These are phyloP conservation scores for Tothia fuscella DNA, from an alignment of 2,329 filamentous ascomycete genomes.

Conservation along the genomic window DNA sequence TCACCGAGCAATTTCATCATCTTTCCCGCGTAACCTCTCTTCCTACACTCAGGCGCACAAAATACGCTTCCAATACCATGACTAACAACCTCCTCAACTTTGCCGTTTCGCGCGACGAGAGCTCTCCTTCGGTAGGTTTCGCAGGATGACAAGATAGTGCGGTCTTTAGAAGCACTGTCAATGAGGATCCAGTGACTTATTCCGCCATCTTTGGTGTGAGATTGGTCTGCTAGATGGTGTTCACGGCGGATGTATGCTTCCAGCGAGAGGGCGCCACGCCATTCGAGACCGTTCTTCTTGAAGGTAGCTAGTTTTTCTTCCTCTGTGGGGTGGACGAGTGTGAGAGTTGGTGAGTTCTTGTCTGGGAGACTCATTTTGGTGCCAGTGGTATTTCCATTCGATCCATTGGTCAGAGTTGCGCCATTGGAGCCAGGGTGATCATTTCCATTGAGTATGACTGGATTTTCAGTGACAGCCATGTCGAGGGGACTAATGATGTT, in stretches of 20 bases:
- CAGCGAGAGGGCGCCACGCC: slow-evolving; percentile 43
- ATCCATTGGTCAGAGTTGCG: too few species aligned
- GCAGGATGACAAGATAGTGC: slow-evolving; percentile 44
- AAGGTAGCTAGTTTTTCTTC: slow-evolving; percentile 41
- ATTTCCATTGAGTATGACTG: too few species aligned
- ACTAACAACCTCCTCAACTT: slow-evolving; percentile 44
- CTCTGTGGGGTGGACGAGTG: slow-evolving; percentile 42
- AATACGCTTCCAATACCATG: slow-evolving; percentile 74
- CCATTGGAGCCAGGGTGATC: too few species aligned
- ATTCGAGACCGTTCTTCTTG: slow-evolving; percentile 42
- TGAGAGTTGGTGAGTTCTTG: slow-evolving; percentile 35
- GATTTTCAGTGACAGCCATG: too few species aligned
- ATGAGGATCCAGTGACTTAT: slow-evolving; percentile 50
- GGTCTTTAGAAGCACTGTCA: slow-evolving; percentile 26
- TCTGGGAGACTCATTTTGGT: background rate
- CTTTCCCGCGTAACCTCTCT: slow-evolving; percentile 62
- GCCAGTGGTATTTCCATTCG: background rate
- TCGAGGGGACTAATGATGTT: too few species aligned
- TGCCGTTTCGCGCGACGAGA: slow-evolving; percentile 31
- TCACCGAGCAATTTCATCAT: slow-evolving; percentile 59
- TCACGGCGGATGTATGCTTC: slow-evolving; percentile 48
- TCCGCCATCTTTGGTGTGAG: slow-evolving; percentile 41
- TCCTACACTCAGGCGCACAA: slow-evolving; percentile 52
- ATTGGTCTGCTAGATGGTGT: slow-evolving; percentile 37
- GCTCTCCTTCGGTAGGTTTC: slow-evolving; percentile 42